Evolutionary conservation across 306 rosid genomes (phyloP), one percentile per base, ranked within the genome.

Genomic region (Casuarina cunninghamiana): DNA sequence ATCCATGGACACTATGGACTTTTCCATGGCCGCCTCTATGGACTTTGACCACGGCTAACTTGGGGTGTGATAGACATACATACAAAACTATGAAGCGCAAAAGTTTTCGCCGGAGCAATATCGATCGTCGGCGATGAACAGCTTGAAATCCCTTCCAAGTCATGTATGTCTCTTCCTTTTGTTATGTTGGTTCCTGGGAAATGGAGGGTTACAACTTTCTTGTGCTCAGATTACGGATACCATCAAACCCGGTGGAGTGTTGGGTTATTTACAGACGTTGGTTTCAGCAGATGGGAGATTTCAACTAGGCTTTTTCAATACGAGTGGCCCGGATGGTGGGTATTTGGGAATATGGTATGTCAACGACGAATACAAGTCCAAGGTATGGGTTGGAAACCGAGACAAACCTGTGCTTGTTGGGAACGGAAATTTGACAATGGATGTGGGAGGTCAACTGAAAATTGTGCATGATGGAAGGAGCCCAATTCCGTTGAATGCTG

Each of bases 371-470:
- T 54, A 1, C 60, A 1, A 54, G 2, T 17, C 1, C 7, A 6
- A 7, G 60, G 60, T 6, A n/a, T 75, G 78, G 78, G 15, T 75
- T 48, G 72, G 32, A 10, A 75, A 75, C n/a, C 6, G 61, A 46
- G 13, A 35, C 12, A 0, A 2, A 48, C 71, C 72, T 2, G 17
- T 62, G 4, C 21, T 46, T 37, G 1, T 4, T 1, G 10, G 51
- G 9, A 0, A 54, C 1, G 35, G 3, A 61, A 2, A 26, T 48
- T 72, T 48, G 8, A 48, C 72, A 0, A 2, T 75, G 38, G 72
- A 75, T 19, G 2, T 10, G 15, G 46, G 37, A 3, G 53, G 68
- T 10, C 62, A 44, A 10, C n/a, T 75, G 49, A 75, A 61, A 17
- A 48, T 75, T n/a, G 16, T 62, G 35, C 12, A 49, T 10, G 8